Percentiles rank a stretch among this genome's conserved stretches.
phyloP scores from a whole-genome alignment of 331 rosid genomes.

The Stylosanthes scabra region DNA sequence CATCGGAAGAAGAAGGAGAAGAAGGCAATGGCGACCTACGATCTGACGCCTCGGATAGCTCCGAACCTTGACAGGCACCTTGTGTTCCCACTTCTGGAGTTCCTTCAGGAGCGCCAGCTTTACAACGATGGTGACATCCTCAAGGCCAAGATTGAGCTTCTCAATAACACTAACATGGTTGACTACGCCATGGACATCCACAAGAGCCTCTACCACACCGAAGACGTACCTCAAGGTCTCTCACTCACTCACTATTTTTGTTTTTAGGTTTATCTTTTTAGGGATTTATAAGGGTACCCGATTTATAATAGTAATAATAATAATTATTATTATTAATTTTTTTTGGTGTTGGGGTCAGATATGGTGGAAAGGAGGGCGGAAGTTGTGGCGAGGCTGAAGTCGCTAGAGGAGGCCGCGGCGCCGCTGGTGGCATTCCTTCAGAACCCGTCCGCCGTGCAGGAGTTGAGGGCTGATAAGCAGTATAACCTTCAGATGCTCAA shows the following conservation, averaged over 20 bases:
- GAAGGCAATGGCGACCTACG: constrained; percentile 76
- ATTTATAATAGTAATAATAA: too few relatives aligned
- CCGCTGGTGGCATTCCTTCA: constrained; percentile 53
- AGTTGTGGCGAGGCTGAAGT: constrained; percentile 73
- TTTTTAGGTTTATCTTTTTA: background rate
- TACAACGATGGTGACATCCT: constrained; percentile 84
- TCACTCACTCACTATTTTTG: background rate
- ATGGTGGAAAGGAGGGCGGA: constrained; percentile 82
- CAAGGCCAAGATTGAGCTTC: constrained; percentile 88
- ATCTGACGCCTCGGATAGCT: constrained; percentile 82
- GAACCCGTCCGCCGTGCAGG: constrained; percentile 52
- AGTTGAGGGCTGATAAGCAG: constrained; percentile 81
- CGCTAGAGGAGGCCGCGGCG: constrained; percentile 73
- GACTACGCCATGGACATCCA: constrained; percentile 97
- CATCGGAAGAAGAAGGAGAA: too few relatives aligned
- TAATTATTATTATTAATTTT: background rate
- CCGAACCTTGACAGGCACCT: constrained; percentile 88
- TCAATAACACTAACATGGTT: constrained; percentile 95
- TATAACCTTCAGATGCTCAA: constrained; percentile 95
- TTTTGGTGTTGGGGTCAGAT: constrained; percentile 33
- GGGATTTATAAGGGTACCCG: too few relatives aligned
- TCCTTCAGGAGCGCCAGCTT: constrained; percentile 80
- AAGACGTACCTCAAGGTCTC: constrained; percentile 59
- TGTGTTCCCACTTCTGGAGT: constrained; percentile 87
- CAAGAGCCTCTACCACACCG: constrained; percentile 89